phyloP scores from a whole-genome alignment of 805 yeast species.

The Zygosaccharomyces gambellarensis region DNA sequence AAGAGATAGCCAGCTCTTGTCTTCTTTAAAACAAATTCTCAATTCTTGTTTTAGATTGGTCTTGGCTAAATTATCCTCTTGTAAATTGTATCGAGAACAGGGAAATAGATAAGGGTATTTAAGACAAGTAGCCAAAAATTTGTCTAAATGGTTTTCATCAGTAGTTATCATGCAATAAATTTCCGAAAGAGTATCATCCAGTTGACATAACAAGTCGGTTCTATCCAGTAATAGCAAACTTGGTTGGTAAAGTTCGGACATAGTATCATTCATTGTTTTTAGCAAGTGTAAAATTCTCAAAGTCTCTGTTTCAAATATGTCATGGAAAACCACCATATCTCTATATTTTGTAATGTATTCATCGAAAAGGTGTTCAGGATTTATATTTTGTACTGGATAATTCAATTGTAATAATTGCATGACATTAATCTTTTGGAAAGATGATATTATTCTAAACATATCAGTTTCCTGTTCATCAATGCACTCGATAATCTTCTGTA shows the following conservation, averaged over 20 bases:
- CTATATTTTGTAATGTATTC: slow-evolving; percentile 31
- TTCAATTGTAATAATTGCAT: slow-evolving; percentile 33
- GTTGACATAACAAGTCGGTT: slow-evolving; percentile 9
- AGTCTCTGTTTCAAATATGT: slow-evolving; percentile 26
- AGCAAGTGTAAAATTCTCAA: slow-evolving; percentile 15
- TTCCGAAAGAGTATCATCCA: slow-evolving; percentile 10
- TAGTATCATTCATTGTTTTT: slow-evolving; percentile 17
- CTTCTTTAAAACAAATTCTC: slow-evolving; percentile 3
- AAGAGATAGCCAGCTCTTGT: slow-evolving; percentile 9
- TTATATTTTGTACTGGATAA: slow-evolving; percentile 7
- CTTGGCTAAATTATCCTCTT: slow-evolving; percentile 22
- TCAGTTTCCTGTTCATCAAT: slow-evolving; percentile 27
- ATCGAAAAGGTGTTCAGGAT: slow-evolving; percentile 27
- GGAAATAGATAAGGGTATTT: slow-evolving; percentile 19
- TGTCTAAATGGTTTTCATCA: slow-evolving; percentile 17
- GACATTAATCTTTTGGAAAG: slow-evolving; percentile 32
- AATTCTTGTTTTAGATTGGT: slow-evolving; percentile 15
- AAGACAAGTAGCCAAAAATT: slow-evolving; percentile 20
- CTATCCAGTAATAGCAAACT: slow-evolving; percentile 1
- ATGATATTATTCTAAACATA: slow-evolving; percentile 23
- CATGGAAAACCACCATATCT: slow-evolving; percentile 33
- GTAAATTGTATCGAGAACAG: slow-evolving; percentile 1
- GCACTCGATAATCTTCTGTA: slow-evolving; percentile 18
- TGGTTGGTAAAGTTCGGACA: slow-evolving; percentile 13
- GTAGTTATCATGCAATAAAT: slow-evolving; percentile 11